phyloP scores from a whole-genome alignment of 768 basidiomycete genomes.

The Kondoa subrosea region DNA sequence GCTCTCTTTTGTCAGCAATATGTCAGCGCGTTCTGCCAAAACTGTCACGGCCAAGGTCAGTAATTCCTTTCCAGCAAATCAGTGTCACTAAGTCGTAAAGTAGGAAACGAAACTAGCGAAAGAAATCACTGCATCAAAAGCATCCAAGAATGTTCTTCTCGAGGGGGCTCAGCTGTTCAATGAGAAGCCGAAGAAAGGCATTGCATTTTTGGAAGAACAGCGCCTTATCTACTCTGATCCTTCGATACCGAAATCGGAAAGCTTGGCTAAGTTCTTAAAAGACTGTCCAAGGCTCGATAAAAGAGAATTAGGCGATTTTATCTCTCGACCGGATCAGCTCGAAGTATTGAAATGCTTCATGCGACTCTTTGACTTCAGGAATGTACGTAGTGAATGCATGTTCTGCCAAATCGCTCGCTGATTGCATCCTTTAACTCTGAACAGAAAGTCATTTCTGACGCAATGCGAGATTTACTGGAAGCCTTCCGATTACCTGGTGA shows the following conservation, averaged over 20 bases:
- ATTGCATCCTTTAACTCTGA: not conserved
- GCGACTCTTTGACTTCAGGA: slow-evolving; percentile 69
- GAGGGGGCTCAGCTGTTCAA: slow-evolving; percentile 78
- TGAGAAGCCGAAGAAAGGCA: slow-evolving; percentile 71
- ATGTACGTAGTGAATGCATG: slow-evolving; percentile 40
- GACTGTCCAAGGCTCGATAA: slow-evolving; percentile 73
- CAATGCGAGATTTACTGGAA: slow-evolving; percentile 85
- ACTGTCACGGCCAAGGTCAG: slow-evolving; percentile 42
- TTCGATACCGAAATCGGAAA: slow-evolving; percentile 42
- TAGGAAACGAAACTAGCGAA: slow-evolving; percentile 40
- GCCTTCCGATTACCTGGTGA: slow-evolving; percentile 89
- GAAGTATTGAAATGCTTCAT: slow-evolving; percentile 77
- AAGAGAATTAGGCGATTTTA: slow-evolving; percentile 76
- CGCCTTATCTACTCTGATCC: slow-evolving; percentile 46
- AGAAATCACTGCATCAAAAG: slow-evolving; percentile 39
- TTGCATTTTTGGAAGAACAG: slow-evolving; percentile 82
- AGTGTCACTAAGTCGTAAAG: not conserved
- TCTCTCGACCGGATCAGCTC: slow-evolving; percentile 71
- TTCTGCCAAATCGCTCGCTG: not conserved
- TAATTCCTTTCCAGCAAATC: slow-evolving; percentile 5
- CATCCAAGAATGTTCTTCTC: slow-evolving; percentile 68
- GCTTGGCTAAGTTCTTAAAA: slow-evolving; percentile 73
- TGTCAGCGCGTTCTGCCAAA: too few relatives aligned
- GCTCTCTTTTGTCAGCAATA: slow-evolving; percentile 68
- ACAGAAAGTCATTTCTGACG: slow-evolving; percentile 87